phyloP scores from a whole-genome alignment of 768 basidiomycete species.

The Pluteus cervinus region DNA sequence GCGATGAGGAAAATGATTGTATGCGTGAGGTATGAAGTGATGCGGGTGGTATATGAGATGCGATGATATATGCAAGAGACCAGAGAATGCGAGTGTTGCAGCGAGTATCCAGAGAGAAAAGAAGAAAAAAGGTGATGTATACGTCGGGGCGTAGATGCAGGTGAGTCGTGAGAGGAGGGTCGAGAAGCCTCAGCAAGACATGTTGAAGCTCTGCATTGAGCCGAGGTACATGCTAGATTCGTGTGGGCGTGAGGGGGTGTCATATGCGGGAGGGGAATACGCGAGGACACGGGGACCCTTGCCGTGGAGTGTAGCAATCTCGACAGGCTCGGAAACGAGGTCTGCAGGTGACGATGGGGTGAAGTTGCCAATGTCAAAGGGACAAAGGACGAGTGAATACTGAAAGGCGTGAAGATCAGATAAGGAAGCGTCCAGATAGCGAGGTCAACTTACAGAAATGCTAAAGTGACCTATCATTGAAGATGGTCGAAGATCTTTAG shows the following conservation, averaged over 20 bases:
- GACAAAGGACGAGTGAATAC: slow-evolving; percentile 42
- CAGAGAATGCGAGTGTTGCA: too few relatives aligned
- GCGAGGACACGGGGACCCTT: slow-evolving; percentile 43
- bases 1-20: too few relatives aligned
- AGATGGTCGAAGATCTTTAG: slow-evolving; percentile 46
- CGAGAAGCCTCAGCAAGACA: too few relatives aligned
- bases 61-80: too few relatives aligned
- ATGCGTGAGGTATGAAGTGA: too few relatives aligned
- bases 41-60: too few relatives aligned
- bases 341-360: slow-evolving; percentile 28
- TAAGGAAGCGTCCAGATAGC: not conserved
- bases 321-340: slow-evolving; percentile 43
- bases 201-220: too few relatives aligned
- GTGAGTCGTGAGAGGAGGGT: too few relatives aligned
- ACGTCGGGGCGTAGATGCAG: too few relatives aligned
- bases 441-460: slow-evolving; percentile 35
- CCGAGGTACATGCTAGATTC: too few relatives aligned
- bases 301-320: slow-evolving; percentile 45
- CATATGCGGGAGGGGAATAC: slow-evolving; percentile 47
- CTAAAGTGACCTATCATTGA: slow-evolving; percentile 46
- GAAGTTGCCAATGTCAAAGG: slow-evolving; percentile 36
- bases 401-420: slow-evolving; percentile 13
- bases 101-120: too few relatives aligned
- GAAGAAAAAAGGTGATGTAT: too few relatives aligned
- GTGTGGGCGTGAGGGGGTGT: slow-evolving; percentile 24